Evolutionary conservation across 2,329 filamentous ascomycete species (phyloP), one percentile per base, ranked within the genome.

Genomic region (Apiospora kogelbergensis): DNA sequence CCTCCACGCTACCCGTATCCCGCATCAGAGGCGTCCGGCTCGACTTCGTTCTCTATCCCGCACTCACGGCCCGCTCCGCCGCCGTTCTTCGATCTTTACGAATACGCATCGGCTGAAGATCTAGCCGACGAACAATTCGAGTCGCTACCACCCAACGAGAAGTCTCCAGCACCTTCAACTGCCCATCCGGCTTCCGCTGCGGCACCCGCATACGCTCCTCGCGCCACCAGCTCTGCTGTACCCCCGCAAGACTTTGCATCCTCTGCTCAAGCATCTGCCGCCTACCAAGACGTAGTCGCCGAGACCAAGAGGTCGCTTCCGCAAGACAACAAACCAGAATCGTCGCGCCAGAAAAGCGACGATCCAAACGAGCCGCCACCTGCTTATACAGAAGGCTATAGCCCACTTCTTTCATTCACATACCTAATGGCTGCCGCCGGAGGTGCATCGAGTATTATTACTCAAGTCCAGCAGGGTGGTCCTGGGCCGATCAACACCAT

Each of bases 341-440:
- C 90, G 45, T 90, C 90, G 70, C 89, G 89, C 75, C 76, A 77
- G 72, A 96, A 96, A 80, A 89, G 88, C 79, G 88, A 91, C 79
- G 95, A 98, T 66, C 68, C 76, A 83, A 88, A 89, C 82, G 96
- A 98, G 84, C 95, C 95, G 70, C 96, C 96, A 71, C 96, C 96
- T 69, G 95, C 96, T 69, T 99, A 99, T 81, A 94, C 93, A 74
- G 95, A 98, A 89, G 95, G 95, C 76, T 92, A 90, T 71, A 98
- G 94, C 84, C 96, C 96, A 72, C 90, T 99, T 80, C 88, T 92
- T 71, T 93, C 94, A 69, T 99, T 99, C 79, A 91, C 92, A 76
- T 99, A 97, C 89, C 89, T 97, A 80, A 99, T 99, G 96, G 95
- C 96, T 83, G 93, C 94, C 80, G 95, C 95, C 83, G 95, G 95